Percentiles rank a stretch among this genome's conserved stretches.
These are phyloP conservation scores for Eimeria falciformis DNA, from an alignment of 169 alveolate species.

Conservation along the genomic window DNA sequence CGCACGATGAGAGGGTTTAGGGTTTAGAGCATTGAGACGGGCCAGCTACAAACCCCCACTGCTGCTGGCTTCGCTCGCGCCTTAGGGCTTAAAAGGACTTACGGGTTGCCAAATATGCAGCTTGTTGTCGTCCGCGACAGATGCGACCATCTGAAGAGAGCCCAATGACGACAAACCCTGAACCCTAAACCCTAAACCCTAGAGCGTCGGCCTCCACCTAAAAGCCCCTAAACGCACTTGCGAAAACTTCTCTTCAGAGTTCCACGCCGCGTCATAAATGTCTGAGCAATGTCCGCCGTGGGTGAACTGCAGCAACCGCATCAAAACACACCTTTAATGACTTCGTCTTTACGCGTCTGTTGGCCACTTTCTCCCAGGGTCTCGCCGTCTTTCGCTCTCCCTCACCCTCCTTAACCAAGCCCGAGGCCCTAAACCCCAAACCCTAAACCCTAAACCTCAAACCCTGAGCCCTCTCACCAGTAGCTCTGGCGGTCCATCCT, in stretches of 20 bases:
- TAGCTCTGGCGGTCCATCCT: conserved; percentile 75
- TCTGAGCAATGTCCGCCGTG: conserved; percentile 76
- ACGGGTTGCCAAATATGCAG: conserved; percentile 89
- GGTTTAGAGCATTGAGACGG: too few relatives aligned
- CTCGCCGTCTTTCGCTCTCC: too few relatives aligned
- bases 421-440: not conserved
- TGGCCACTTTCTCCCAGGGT: too few relatives aligned
- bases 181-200: not conserved
- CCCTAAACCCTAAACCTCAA: conserved; percentile 14
- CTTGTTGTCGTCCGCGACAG: conserved; percentile 85
- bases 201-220: not conserved
- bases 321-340: too few relatives aligned
- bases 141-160: conserved; percentile 81
- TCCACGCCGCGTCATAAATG: conserved; percentile 61
- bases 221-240: not conserved
- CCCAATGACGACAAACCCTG: not conserved
- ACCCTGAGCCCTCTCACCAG: conserved; percentile 33
- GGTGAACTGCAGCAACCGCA: conserved; percentile 75
- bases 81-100: too few relatives aligned
- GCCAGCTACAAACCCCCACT: too few relatives aligned
- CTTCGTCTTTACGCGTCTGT: too few relatives aligned
- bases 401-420: not conserved
- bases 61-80: not conserved
- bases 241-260: conserved; percentile 15
- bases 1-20: conserved; percentile 44